Evolutionary conservation across 2,329 filamentous ascomycete genomes (phyloP), one percentile per base, ranked within the genome.

Genomic region (Arthrinium phaeospermum): DNA sequence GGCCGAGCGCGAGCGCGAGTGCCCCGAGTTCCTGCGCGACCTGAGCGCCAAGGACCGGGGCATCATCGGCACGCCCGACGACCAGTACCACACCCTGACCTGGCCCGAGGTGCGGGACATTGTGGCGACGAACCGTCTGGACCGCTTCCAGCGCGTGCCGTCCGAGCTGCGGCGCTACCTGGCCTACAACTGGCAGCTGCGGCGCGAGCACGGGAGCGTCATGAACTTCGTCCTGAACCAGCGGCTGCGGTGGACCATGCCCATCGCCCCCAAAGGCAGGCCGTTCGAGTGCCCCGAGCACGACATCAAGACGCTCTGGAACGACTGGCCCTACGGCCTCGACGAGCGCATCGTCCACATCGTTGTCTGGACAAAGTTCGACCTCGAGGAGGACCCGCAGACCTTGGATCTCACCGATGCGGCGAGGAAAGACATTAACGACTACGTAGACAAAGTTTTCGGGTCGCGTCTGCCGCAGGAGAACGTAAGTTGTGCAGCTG

Each of bases 271-370:
- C 2, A 74, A 69, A 70, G 81, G 79, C 24, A 74, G 70, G 34
- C 86, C 86, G 0, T 87, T 90, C 74, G 82, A 84, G 74, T 78
- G 75, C 71, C 81, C 81, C 0, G 84, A 85, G 13, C 16, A 24
- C 3, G 92, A 96, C 78, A 83, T 92, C 77, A 94, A 91, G 81
- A 91, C 97, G 68, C 82, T 98, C 53, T 90, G 89, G 83, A 98
- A 98, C 79, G 95, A 98, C 86, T 98, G 95, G 94, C 96, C 96
- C 0, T 98, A 98, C 79, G 95, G 94, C 0, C 86, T 98, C 70
- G 94, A 96, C 77, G 79, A 85, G 67, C 87, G 89, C 70, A 95
- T 98, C 75, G 89, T 94, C 22, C 96, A 98, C 80, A 85, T 98
- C 3, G 94, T 98, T 6, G 91, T 98, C 16, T 98, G 96, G 96